phyloP scores from a whole-genome alignment of 176 grass and related monocot species.

The Oryza rufipogon region DNA sequence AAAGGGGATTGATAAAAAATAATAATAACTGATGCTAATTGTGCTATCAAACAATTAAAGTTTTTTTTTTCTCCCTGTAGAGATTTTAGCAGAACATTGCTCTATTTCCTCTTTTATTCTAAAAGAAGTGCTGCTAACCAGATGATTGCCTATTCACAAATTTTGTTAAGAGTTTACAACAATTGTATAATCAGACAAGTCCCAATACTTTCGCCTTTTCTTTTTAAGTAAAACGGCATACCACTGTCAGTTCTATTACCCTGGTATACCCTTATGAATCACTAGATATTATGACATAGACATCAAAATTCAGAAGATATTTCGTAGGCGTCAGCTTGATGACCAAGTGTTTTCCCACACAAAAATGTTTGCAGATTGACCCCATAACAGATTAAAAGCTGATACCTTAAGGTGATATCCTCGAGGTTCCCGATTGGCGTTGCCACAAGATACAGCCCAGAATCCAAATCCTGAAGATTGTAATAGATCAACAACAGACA shows the following conservation, averaged over 20 bases:
- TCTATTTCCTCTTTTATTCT: background rate
- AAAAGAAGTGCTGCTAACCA: background rate
- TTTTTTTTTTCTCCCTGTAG: background rate
- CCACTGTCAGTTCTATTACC: background rate
- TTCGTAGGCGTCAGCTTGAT: constrained; percentile 3
- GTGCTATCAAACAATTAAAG: background rate
- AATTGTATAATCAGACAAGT: constrained; percentile 5
- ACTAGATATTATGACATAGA: background rate
- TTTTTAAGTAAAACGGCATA: background rate
- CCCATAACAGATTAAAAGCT: background rate
- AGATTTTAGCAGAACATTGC: background rate
- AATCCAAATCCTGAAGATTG: constrained; percentile 60
- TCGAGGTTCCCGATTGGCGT: constrained; percentile 99
- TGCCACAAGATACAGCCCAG: constrained; percentile 90
- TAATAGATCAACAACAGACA: constrained; percentile 13
- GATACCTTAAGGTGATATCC: constrained; percentile 93
- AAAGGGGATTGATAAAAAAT: background rate
- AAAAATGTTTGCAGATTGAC: background rate
- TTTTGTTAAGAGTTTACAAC: background rate
- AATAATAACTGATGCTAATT: background rate
- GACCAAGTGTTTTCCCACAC: background rate
- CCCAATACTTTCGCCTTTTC: background rate
- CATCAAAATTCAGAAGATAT: background rate
- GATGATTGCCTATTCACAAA: background rate
- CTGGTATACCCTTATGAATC: background rate